phyloP scores from a whole-genome alignment of 2,329 filamentous ascomycete genomes.

The Alternaria consortialis region DNA sequence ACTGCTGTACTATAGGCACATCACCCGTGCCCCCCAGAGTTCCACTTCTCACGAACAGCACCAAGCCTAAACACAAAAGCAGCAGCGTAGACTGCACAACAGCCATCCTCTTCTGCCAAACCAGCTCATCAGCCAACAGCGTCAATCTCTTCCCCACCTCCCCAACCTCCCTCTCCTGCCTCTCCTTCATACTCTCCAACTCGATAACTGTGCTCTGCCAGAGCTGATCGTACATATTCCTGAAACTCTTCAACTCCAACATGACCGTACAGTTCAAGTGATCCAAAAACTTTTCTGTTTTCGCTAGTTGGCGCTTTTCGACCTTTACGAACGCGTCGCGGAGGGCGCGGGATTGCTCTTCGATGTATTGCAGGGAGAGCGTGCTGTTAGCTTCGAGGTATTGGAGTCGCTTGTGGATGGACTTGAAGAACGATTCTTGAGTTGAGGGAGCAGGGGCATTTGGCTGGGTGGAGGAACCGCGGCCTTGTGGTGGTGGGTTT shows the following conservation, averaged over 20 bases:
- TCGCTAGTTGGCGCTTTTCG: conserved; percentile 86
- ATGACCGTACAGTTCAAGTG: conserved; percentile 88
- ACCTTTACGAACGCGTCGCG: conserved; percentile 86
- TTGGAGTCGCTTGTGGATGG: conserved; percentile 89
- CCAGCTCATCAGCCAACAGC: conserved; percentile 90
- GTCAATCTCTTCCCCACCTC: conserved; percentile 83
- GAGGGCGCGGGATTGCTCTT: conserved; percentile 90
- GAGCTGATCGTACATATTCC: conserved; percentile 91
- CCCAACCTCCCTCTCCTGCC: conserved; percentile 82
- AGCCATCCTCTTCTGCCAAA: conserved; percentile 85
- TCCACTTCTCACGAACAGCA: conserved; percentile 72
- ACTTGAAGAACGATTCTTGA: conserved; percentile 98
- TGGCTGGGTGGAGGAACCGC: conserved; percentile 56
- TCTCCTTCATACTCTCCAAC: conserved; percentile 85
- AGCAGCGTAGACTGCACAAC: conserved; percentile 90
- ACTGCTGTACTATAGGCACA: conserved; percentile 57
- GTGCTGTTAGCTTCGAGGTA: conserved; percentile 93
- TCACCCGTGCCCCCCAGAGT: conserved; percentile 50
- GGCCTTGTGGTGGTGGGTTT: conserved; percentile 28
- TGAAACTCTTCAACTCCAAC: conserved; percentile 66
- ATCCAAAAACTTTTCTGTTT: conserved; percentile 82
- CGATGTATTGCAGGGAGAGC: conserved; percentile 92
- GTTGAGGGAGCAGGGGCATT: conserved; percentile 76
- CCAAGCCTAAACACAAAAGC: conserved; percentile 83
- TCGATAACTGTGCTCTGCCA: conserved; percentile 96